These are phyloP conservation scores for Salinomyces thailandicus DNA, from an alignment of 2,329 filamentous ascomycete species.

Conservation along the genomic window DNA sequence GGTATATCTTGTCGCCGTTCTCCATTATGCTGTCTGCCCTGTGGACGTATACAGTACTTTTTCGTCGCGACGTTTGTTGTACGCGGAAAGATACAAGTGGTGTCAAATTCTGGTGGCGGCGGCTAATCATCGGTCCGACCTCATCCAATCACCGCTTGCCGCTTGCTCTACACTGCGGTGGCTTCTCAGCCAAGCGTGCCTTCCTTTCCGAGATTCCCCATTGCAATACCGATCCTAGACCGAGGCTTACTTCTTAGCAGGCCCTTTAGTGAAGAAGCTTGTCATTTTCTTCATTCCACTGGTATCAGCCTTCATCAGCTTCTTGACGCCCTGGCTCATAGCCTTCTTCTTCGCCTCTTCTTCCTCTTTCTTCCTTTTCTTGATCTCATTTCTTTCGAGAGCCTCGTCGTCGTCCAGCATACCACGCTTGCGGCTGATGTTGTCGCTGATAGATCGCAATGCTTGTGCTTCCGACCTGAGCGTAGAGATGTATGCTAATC, in stretches of 20 bases:
- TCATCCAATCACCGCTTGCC: background rate
- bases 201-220: background rate
- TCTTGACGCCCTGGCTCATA: slow-evolving; percentile 64
- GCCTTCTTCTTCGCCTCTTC: slow-evolving; percentile 78
- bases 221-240: no score
- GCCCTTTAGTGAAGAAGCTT: slow-evolving; percentile 72
- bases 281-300: slow-evolving; percentile 96
- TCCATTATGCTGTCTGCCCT: background rate
- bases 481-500: slow-evolving; percentile 55
- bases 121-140: background rate
- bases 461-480: slow-evolving; percentile 62
- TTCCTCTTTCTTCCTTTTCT: slow-evolving; percentile 77
- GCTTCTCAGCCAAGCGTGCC: no score
- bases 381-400: slow-evolving; percentile 53
- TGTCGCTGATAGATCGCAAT: slow-evolving; percentile 57
- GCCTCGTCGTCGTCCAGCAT: slow-evolving; percentile 55
- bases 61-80: no score
- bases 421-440: slow-evolving; percentile 54
- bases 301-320: slow-evolving; percentile 82
- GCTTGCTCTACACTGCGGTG: no score
- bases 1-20: slow-evolving; percentile 42
- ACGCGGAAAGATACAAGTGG: no score
- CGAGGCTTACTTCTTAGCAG: slow-evolving; percentile 6
- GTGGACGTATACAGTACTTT: no score
- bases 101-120: no score